A percentile compares a stretch with the other conserved stretches of the same genome.
phyloP scores from a whole-genome alignment of 495 filamentous ascomycete species.

The Annulohypoxylon maeteangense region DNA sequence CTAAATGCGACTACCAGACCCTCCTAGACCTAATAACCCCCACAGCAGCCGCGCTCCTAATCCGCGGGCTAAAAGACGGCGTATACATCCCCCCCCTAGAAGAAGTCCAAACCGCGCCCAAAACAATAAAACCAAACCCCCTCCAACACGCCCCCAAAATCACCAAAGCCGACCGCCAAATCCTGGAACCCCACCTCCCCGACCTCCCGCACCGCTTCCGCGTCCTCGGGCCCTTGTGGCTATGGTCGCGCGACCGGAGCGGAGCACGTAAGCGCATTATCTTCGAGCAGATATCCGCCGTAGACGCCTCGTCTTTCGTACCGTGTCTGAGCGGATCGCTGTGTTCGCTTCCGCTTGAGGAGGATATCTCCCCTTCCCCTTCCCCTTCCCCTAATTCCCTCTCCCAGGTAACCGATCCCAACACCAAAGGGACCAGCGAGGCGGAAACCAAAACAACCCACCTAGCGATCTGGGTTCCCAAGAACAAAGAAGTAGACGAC shows the following conservation, averaged over 20 bases:
- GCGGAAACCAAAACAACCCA: neutral
- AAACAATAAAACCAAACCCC: too few relatives aligned
- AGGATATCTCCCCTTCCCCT: too few relatives aligned
- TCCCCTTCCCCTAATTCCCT: too few relatives aligned
- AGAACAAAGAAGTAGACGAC: neutral
- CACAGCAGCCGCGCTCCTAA: conserved; percentile 69
- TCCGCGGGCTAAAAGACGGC: conserved; percentile 65
- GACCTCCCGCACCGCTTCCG: conserved; percentile 13
- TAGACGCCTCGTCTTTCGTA: too few relatives aligned
- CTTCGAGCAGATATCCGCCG: conserved; percentile 29
- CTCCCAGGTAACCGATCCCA: too few relatives aligned
- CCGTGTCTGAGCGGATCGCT: too few relatives aligned
- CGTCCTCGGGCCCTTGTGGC: conserved; percentile 43
- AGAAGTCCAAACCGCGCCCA: conserved; percentile 26
- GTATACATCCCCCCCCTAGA: conserved; percentile 70
- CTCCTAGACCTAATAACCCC: conserved; percentile 56
- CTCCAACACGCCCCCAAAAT: conserved; percentile 55
- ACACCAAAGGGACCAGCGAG: neutral
- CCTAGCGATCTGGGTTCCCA: conserved; percentile 12
- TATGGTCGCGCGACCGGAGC: conserved; percentile 34
- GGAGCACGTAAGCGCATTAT: conserved; percentile 40
- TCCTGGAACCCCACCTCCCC: conserved; percentile 21
- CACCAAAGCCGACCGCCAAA: conserved; percentile 43
- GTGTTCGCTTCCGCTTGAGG: too few relatives aligned
- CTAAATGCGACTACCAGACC: neutral